These are phyloP conservation scores for Andalucia godoyi DNA, from an alignment of 78 protist species.

Conservation along the genomic window DNA sequence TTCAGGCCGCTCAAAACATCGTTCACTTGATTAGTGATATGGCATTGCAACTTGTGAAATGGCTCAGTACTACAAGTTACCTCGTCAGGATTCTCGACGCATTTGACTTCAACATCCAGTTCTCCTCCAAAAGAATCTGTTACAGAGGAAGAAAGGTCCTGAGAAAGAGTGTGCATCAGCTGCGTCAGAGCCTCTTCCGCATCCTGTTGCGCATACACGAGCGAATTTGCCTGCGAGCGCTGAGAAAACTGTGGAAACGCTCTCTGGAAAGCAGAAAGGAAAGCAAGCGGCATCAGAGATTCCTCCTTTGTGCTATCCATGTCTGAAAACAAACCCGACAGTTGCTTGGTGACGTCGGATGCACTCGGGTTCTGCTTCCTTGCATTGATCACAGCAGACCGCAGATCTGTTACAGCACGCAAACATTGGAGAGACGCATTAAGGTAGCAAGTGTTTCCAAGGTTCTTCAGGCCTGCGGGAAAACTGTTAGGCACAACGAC, in stretches of 20 bases:
- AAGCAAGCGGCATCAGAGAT: background rate
- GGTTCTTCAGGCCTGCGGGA: conserved; percentile 24
- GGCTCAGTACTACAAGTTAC: background rate
- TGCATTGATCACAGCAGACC: too few species aligned
- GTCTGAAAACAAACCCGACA: background rate
- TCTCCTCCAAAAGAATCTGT: background rate
- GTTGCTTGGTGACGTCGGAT: too few species aligned
- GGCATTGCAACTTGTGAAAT: conserved; percentile 16
- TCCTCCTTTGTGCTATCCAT: background rate
- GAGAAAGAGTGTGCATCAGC: background rate
- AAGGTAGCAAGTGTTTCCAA: conserved; percentile 38
- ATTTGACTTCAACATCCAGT: background rate
- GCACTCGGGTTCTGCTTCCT: too few species aligned
- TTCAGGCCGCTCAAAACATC: conserved; percentile 28
- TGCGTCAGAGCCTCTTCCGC: background rate
- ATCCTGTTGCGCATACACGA: background rate
- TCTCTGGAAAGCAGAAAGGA: background rate
- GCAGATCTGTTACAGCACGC: conserved; percentile 19
- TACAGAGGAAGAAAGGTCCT: background rate
- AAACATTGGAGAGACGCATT: conserved; percentile 23
- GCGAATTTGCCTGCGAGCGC: background rate
- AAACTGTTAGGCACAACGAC: background rate
- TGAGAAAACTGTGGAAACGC: conserved; percentile 53
- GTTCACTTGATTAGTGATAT: background rate
- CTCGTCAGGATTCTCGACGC: background rate